Base-by-base conservation (phyloP, 169 alveolate genomes). In the Eimeria necatrix region DNA sequence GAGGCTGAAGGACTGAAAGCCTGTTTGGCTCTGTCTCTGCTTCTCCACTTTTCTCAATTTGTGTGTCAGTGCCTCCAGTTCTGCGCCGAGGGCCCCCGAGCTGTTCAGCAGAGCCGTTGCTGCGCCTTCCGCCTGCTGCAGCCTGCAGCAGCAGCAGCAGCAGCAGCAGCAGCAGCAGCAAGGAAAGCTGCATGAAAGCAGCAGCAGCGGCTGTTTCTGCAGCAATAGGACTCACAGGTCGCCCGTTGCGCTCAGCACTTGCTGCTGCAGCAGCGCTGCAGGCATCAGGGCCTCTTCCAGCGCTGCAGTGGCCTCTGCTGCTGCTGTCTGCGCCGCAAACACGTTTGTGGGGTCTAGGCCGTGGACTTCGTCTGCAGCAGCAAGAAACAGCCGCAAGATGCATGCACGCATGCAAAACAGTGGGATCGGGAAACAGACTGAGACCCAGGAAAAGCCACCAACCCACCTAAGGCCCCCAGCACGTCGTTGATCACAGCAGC, bases 291-390 rank as follows among this genome's bases (percentile, higher is more conserved):
- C 74, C 48, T 91, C 86, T 71, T 87, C 80, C 90, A 93, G 32
- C 41, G 92, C 94, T 9, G 87, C 53, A 18, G 93, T 64, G 22
- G 96, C 96, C 7, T 93, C 80, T 14, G 93, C 95, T 18, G 96
- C 95, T 48, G 88, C 93, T 16, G 64, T 92, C 88, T 96, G 96
- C 5, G 97, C 94, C 22, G 96, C 96, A 46, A 80, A 59, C 76
- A 95, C 95, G n/a, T 76, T 24, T 5, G 53, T 52, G 20, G 97
- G 97, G 88, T 96, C 97, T 16, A 96, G 93, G 22, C 97, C 97
- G 71, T 95, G 96, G 4, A 95, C 87, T 71, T 93, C 96, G 49
- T 95, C 97, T 87, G 96, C 60, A 83, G 78, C 12, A 10, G 68
- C 4, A 71, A n/a, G 12, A 48, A 22, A 8, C 52, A 71, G 4